Conservation (phyloP, 441 rosid genomes). For the Macaranga tanarius region DNA sequence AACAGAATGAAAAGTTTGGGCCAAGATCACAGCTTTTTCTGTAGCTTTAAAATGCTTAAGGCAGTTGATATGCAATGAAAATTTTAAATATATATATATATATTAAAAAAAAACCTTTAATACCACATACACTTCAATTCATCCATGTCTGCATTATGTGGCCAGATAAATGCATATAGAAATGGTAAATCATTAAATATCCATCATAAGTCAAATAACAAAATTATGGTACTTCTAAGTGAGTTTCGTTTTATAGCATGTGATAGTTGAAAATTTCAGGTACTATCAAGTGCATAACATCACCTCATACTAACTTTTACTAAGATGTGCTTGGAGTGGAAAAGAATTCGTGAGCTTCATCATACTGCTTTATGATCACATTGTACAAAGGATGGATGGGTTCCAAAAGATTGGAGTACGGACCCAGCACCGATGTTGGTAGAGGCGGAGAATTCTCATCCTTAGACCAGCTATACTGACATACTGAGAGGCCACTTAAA, state of each 20-base stretch:
- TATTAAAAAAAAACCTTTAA: no score
- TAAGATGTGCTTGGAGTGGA: constrained; percentile 9
- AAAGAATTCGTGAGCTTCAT: constrained; percentile 63
- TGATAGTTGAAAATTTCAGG: neutral
- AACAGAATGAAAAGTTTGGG: no score
- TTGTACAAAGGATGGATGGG: constrained; percentile 78
- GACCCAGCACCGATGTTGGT: constrained; percentile 62
- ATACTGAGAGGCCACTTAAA: constrained; percentile 71
- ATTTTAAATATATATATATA: no score
- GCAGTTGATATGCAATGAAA: no score
- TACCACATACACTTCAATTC: no score
- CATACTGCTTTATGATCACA: constrained; percentile 57
- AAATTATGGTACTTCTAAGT: no score
- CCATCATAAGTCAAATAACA: no score
- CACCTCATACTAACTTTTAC: neutral
- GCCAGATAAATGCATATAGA: neutral
- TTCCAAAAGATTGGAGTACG: constrained; percentile 70
- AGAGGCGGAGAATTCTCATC: constrained; percentile 54
- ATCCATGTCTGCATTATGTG: no score
- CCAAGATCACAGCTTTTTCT: no score
- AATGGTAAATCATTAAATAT: neutral
- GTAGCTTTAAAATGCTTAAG: no score
- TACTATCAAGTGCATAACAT: neutral
- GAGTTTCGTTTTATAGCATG: no score
- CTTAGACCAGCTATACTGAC: constrained; percentile 61